Percentiles rank a stretch among this genome's conserved stretches.
phyloP scores from a whole-genome alignment of 2,329 filamentous ascomycete genomes.

The Fusarium lateritium region DNA sequence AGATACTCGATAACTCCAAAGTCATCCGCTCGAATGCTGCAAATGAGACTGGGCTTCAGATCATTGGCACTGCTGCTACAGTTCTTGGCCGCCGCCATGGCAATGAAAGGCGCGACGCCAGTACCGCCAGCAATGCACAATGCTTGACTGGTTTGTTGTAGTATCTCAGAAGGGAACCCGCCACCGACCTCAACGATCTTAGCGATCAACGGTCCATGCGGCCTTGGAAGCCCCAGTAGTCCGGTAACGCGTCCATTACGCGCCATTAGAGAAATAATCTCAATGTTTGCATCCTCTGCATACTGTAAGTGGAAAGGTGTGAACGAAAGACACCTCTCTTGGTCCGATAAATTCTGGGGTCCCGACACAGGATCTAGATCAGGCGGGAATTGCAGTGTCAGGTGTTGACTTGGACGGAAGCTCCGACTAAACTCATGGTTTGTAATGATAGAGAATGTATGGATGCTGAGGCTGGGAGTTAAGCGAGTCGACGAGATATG shows the following conservation, averaged over 20 bases:
- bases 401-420: constrained; percentile 18
- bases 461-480: constrained; percentile 17
- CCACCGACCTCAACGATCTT: constrained; percentile 5
- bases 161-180: background rate
- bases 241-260: constrained; percentile 22
- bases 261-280: constrained; percentile 12
- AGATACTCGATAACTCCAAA: constrained; percentile 11
- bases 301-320: constrained; percentile 12
- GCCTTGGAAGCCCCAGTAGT: constrained; percentile 15
- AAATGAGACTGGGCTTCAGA: background rate
- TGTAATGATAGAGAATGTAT: constrained; percentile 6
- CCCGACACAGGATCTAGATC: constrained; percentile 25
- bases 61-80: fast-evolving
- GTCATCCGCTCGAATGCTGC: constrained; percentile 9
- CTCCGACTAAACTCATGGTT: background rate
- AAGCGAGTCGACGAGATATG: constrained; percentile 24
- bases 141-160: fast-evolving
- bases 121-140: constrained; percentile 13
- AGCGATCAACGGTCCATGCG: background rate
- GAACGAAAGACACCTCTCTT: constrained; percentile 18
- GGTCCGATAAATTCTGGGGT: constrained; percentile 13
- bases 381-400: constrained; percentile 16
- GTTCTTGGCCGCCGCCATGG: background rate
- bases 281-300: background rate
- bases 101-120: background rate